Percentiles rank a stretch among this genome's conserved stretches.
These are phyloP conservation scores for Colletotrichum sp. DNA, from an alignment of 2,329 filamentous ascomycete genomes.

Conservation along the genomic window DNA sequence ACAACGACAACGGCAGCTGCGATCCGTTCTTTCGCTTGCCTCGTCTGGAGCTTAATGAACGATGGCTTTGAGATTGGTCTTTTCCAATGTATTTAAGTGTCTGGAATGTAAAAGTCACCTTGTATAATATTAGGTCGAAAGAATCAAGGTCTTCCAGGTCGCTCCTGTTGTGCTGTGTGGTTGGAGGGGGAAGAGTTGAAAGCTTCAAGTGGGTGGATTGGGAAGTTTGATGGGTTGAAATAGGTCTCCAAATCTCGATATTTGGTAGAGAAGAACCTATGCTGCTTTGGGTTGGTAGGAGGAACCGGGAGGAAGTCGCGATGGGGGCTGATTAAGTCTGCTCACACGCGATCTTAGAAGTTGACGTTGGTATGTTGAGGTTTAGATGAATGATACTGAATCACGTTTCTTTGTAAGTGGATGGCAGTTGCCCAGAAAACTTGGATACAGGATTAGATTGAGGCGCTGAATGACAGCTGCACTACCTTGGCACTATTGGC, in stretches of 20 bases:
- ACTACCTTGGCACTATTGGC: not conserved
- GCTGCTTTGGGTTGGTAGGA: not conserved
- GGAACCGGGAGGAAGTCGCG: not conserved
- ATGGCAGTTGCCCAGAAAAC: not conserved
- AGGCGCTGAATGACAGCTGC: not conserved
- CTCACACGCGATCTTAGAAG: not conserved
- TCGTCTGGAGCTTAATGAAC: not conserved
- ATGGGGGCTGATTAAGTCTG: not conserved
- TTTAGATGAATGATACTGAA: not conserved
- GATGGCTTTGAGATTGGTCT: not conserved
- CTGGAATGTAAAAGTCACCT: not conserved
- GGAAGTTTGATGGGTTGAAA: not conserved
- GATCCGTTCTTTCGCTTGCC: not conserved
- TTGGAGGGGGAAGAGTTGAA: not conserved
- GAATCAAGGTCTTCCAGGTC: not conserved
- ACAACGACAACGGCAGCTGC: not conserved
- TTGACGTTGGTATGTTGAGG: rapidly evolving
- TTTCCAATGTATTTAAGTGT: not conserved
- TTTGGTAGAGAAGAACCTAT: not conserved
- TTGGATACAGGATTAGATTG: not conserved
- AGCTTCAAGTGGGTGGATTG: not conserved
- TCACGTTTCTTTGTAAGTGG: not conserved
- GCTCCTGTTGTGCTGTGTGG: not conserved
- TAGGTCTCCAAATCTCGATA: not conserved
- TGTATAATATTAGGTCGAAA: not conserved